These are phyloP conservation scores for Colletotrichum graminicola DNA, from an alignment of 2,329 filamentous ascomycete genomes.

Conservation along the genomic window DNA sequence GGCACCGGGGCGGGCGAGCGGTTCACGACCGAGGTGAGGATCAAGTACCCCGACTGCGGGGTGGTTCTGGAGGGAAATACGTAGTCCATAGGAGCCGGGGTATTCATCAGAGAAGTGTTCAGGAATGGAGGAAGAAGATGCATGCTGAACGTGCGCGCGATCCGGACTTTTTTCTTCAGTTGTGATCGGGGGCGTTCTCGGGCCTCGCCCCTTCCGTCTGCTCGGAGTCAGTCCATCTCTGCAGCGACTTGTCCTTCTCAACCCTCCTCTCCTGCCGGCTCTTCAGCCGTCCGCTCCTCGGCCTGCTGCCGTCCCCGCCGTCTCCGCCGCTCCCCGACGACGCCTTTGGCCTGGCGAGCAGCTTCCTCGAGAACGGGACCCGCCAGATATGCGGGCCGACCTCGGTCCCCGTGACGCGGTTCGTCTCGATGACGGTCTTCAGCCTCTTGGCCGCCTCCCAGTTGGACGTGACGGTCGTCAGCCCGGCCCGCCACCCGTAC, in stretches of 20 bases:
- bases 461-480: slow-evolving; percentile 56
- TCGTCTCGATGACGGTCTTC: slow-evolving; percentile 38
- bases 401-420: slow-evolving; percentile 16
- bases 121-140: background rate
- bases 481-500: slow-evolving; percentile 53
- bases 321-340: background rate
- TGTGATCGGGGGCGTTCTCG: background rate
- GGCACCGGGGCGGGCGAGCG: slow-evolving; percentile 2
- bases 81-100: background rate
- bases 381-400: slow-evolving; percentile 41
- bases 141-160: background rate
- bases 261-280: slow-evolving; percentile 34
- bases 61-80: background rate
- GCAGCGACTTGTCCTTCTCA: slow-evolving; percentile 36
- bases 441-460: slow-evolving; percentile 50
- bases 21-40: slow-evolving; percentile 34
- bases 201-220: background rate
- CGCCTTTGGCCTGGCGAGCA: slow-evolving; percentile 38
- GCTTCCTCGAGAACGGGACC: slow-evolving; percentile 41
- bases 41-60: slow-evolving; percentile 39
- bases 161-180: background rate
- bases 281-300: slow-evolving; percentile 25
- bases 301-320: background rate
- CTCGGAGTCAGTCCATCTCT: slow-evolving; percentile 22
- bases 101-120: background rate